Evolutionary conservation across 163 green algal species (phyloP), one percentile per base, ranked within the genome.

Genomic region (Chlamydomonas reinhardtii): DNA sequence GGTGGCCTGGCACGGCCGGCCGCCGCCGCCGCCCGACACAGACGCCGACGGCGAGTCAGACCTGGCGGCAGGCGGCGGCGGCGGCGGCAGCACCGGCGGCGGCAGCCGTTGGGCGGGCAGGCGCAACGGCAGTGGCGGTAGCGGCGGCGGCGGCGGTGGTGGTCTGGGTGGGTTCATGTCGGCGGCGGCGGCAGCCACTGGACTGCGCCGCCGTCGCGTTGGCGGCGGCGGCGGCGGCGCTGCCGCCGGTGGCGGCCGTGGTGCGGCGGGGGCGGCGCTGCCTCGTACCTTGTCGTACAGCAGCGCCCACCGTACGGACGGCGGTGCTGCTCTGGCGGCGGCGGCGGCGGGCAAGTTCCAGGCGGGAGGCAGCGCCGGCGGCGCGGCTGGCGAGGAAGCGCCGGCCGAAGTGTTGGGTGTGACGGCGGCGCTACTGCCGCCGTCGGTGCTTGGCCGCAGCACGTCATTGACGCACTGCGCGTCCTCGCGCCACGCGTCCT

Each of bases 181-280:
- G 1, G 61, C 61, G 19, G 61, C 61, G 61, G 24, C 61, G 24
- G 24, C 61, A 4, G 66, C 29, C 32, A 62, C 19, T 8, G 76
- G 76, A 24, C 64, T 84, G 27, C 35, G 76, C 16, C 76, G 62
- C 20, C 76, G 76, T 5, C 76, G 65, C n/a, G n/a, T n/a, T 39
- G 25, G 43, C 11, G 32, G 31, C 29, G 20, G 35, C 37, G 76
- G 37, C 27, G 25, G 6, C 48, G 48, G 6, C 48, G 48, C 48
- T 2, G 48, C 12, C 48, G 48, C 12, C 48, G 12, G 6, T 56
- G 48, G 48, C 48, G 48, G 48, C 48, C 12, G 48, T 1, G 48
- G 48, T 17, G 14, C 48, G 48, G 48, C 14, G 17, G 59, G 20
- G 59, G 59, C 59, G 59, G 59, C 19, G 59, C 59, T 29, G 19